These are phyloP conservation scores for Sclerotinia trifoliorum DNA, from an alignment of 2,329 filamentous ascomycete species.

Conservation along the genomic window DNA sequence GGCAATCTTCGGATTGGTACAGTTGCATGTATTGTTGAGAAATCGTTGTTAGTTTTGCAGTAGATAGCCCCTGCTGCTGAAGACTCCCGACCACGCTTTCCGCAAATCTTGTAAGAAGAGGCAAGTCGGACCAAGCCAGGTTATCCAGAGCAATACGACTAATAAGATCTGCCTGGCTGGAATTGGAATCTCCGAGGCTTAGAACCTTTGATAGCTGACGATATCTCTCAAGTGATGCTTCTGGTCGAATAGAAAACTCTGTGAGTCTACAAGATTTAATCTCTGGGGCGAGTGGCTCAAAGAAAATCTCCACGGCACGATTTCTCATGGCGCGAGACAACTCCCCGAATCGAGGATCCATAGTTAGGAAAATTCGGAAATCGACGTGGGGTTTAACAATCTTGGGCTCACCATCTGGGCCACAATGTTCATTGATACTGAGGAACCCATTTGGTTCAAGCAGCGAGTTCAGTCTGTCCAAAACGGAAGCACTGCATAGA, in stretches of 20 bases:
- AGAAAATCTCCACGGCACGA: conserved; percentile 83
- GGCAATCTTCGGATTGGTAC: conserved; percentile 31
- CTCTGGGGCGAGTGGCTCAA: conserved; percentile 47
- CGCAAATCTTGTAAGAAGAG: conserved; percentile 35
- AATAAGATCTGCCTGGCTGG: conserved; percentile 25
- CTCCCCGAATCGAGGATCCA: conserved; percentile 89
- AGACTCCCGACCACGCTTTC: conserved; percentile 21
- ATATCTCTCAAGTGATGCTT: conserved; percentile 38
- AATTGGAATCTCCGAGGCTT: conserved; percentile 14
- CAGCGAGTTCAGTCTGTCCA: conserved; percentile 91
- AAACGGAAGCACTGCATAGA: conserved; percentile 88
- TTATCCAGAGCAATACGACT: conserved; percentile 37
- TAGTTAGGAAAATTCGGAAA: conserved; percentile 90
- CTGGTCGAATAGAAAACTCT: conserved; percentile 23
- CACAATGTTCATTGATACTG: conserved; percentile 91
- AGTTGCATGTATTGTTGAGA: conserved; percentile 31
- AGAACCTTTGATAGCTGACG: conserved; percentile 29
- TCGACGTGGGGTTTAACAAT: conserved; percentile 78
- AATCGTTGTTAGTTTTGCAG: background rate
- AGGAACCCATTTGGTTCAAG: conserved; percentile 86
- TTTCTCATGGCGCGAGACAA: conserved; percentile 96
- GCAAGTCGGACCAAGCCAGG: conserved; percentile 38
- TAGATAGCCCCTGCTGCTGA: background rate
- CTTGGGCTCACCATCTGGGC: conserved; percentile 74
- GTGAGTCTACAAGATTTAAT: background rate